phyloP scores from a whole-genome alignment of 163 green algal genomes.

The Scenedesmus sp. region DNA sequence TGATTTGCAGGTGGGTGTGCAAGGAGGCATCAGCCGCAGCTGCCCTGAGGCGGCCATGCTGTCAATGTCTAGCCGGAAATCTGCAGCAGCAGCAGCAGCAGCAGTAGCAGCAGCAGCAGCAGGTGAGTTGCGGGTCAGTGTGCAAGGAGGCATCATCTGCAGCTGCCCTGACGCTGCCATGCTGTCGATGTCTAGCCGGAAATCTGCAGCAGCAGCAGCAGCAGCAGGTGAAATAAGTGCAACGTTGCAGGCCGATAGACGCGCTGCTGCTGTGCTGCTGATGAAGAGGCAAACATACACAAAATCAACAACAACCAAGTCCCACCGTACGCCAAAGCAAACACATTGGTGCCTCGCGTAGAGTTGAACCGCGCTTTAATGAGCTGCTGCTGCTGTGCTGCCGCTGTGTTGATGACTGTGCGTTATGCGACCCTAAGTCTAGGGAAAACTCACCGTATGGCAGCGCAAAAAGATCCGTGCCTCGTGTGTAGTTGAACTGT shows the following conservation, averaged over 20 bases:
- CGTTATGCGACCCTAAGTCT: no score
- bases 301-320: no score
- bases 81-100: neutral
- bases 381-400: neutral
- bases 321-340: no score
- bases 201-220: conserved; percentile 5
- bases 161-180: neutral
- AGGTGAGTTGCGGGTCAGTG: neutral
- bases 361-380: no score
- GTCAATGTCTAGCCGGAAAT: conserved; percentile 2
- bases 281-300: no score
- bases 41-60: neutral
- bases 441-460: neutral
- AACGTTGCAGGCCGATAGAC: no score
- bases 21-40: neutral
- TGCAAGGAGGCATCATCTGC: neutral
- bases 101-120: neutral
- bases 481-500: neutral
- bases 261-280: no score
- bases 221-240: neutral
- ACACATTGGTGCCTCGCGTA: no score
- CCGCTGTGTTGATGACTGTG: neutral
- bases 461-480: conserved; percentile 24
- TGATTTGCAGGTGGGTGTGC: neutral
- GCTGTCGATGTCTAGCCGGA: neutral